A percentile compares a stretch with the other conserved stretches of the same genome.
These are phyloP conservation scores for Fusarium sp. DNA, from an alignment of 2,329 filamentous ascomycete genomes.

Conservation along the genomic window DNA sequence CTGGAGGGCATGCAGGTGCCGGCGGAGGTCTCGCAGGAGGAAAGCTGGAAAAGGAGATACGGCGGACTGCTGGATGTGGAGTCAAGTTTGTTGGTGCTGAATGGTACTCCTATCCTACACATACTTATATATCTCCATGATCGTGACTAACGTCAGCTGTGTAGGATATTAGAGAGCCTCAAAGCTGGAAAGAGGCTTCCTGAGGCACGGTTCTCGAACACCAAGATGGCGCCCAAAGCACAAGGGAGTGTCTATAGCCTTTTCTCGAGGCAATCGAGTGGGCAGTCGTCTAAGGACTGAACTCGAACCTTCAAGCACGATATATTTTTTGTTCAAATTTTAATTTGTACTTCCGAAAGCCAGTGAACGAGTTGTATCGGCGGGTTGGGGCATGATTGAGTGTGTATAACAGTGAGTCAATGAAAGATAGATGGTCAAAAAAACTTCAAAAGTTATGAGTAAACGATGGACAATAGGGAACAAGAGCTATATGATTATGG, in stretches of 20 bases:
- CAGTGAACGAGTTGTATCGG: no score
- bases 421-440: no score
- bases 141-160: background rate
- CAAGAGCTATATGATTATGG: background rate
- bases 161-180: conserved; percentile 85
- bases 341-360: no score
- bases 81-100: conserved; percentile 85
- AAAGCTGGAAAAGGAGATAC: conserved; percentile 87
- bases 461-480: background rate
- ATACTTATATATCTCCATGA: background rate
- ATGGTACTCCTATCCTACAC: conserved; percentile 65
- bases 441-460: background rate
- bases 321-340: no score
- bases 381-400: no score
- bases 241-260: conserved; percentile 74
- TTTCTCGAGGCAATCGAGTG: conserved; percentile 47
- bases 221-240: conserved; percentile 70
- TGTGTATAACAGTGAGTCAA: no score
- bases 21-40: conserved; percentile 81
- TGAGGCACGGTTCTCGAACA: conserved; percentile 76
- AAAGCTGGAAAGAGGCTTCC: conserved; percentile 79
- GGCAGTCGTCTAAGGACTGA: conserved; percentile 19
- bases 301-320: background rate
- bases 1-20: conserved; percentile 60
- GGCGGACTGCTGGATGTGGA: conserved; percentile 72